phyloP scores from a whole-genome alignment of 2,329 filamentous ascomycete genomes.

The Botrytis porri region DNA sequence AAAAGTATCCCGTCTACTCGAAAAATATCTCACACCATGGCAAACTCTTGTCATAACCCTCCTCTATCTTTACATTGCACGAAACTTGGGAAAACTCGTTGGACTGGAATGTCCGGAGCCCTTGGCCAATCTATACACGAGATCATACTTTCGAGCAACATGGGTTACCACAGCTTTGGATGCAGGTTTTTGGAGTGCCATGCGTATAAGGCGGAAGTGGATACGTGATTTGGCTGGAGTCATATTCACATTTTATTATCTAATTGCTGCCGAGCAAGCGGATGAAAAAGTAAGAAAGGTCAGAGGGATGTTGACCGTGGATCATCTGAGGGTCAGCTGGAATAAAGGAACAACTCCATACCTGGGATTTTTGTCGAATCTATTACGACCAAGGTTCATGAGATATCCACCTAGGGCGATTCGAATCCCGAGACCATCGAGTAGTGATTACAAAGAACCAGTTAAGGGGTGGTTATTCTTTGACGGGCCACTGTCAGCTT shows the following conservation, averaged over 20 bases:
- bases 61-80: slow-evolving; percentile 84
- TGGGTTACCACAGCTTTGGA: slow-evolving; percentile 95
- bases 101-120: slow-evolving; percentile 91
- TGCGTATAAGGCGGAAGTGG: slow-evolving; percentile 81
- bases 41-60: slow-evolving; percentile 84
- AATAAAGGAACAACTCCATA: slow-evolving; percentile 92
- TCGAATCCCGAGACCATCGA: slow-evolving; percentile 74
- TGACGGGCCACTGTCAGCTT: slow-evolving; percentile 76
- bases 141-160: slow-evolving; percentile 90
- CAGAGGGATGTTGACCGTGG: slow-evolving; percentile 78
- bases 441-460: slow-evolving; percentile 79
- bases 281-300: slow-evolving; percentile 97
- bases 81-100: slow-evolving; percentile 91
- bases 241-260: slow-evolving; percentile 83
- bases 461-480: slow-evolving; percentile 91
- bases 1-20: slow-evolving; percentile 67
- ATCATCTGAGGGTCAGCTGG: slow-evolving; percentile 90
- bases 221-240: slow-evolving; percentile 79
- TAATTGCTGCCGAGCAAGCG: slow-evolving; percentile 87
- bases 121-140: slow-evolving; percentile 87
- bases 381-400: slow-evolving; percentile 76
- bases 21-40: slow-evolving; percentile 76
- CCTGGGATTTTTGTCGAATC: slow-evolving; percentile 65
- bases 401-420: slow-evolving; percentile 78
- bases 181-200: slow-evolving; percentile 97